Evolutionary conservation across 2,329 filamentous ascomycete genomes (phyloP), one percentile per base, ranked within the genome.

Genomic region (Hansfordia pulvinata): DNA sequence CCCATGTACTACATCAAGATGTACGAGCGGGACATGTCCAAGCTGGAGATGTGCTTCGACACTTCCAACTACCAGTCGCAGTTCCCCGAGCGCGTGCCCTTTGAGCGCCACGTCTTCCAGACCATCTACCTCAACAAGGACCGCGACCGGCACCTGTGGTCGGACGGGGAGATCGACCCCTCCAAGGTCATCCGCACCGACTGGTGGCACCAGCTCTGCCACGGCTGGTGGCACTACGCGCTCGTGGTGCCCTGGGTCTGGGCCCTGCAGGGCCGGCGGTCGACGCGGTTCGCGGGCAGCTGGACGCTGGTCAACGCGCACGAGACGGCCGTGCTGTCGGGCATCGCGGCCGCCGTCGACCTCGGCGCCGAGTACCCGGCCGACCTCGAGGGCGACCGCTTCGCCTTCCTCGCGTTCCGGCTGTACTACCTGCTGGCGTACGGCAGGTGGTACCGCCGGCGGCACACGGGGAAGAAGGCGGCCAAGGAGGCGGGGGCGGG

Each of bases 231-330:
- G 8, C 67, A 72, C 38, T 72, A 71, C 42, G 39, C 60, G 4
- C 62, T 69, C 30, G 66, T 72, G 3, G 65, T 79, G 2, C 74
- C 74, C 0, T 74, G 69, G 53, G 63, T 79, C 54, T 72, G 69
- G 69, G 62, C 74, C 20, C 60, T 80, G 4, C 71, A 79, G 38
- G 72, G 70, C 3, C 61, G 60, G 30, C 63, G 62, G 19, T 58
- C 60, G 34, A 77, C 72, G 1, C 58, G 67, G 8, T 80, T 66
- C 41, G 74, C 72, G 2, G 68, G 61, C 1, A 57, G 62, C 11
- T 79, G 74, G 74, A 79, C 74, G 0, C 57, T 79, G 30, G 67
- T 80, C 31, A 73, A 74, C 32, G 68, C 68, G 2, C 69, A 81
- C 40, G 76, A 81, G 43, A 62, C 76, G 10, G 76, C 76, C 9